Conservation (phyloP, 139 green algal genomes). For the Eudorina sp. region DNA sequence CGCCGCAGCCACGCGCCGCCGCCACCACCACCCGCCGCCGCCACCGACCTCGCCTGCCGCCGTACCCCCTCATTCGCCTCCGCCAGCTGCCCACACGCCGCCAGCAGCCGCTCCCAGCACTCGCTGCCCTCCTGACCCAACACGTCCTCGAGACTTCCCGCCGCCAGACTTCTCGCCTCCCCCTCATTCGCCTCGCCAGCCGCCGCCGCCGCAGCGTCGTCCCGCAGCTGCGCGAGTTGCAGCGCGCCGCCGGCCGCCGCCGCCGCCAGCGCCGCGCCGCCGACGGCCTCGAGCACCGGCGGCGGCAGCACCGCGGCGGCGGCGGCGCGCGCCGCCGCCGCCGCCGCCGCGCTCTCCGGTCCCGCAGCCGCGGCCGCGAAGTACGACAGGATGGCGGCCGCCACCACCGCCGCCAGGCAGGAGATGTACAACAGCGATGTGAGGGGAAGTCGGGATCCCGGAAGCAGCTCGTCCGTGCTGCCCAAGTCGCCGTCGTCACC, state of each 20-base stretch:
- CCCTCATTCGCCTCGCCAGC: neutral
- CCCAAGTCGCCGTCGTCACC: neutral
- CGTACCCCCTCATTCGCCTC: neutral
- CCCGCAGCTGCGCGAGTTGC: neutral
- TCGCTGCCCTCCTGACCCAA: too few species aligned
- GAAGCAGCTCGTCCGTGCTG: neutral
- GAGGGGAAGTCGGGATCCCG: neutral
- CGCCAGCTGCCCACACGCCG: neutral
- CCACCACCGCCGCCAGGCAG: constrained; percentile 7
- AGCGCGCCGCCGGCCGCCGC: neutral
- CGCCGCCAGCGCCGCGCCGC: neutral
- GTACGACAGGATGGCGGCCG: neutral
- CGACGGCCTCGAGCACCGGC: neutral
- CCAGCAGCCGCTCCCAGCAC: constrained; percentile 43
- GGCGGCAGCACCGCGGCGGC: neutral
- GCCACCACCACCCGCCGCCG: neutral
- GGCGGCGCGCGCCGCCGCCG: neutral
- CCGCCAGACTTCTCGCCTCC: too few species aligned
- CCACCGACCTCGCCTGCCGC: neutral
- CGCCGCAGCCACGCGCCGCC: neutral
- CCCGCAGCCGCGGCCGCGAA: neutral
- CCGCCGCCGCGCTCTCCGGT: neutral
- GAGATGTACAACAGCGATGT: constrained; percentile 12
- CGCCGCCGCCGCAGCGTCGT: neutral
- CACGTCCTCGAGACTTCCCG: too few species aligned